Conservation (phyloP, 805 yeast species). For the Candida qinlingensis region DNA sequence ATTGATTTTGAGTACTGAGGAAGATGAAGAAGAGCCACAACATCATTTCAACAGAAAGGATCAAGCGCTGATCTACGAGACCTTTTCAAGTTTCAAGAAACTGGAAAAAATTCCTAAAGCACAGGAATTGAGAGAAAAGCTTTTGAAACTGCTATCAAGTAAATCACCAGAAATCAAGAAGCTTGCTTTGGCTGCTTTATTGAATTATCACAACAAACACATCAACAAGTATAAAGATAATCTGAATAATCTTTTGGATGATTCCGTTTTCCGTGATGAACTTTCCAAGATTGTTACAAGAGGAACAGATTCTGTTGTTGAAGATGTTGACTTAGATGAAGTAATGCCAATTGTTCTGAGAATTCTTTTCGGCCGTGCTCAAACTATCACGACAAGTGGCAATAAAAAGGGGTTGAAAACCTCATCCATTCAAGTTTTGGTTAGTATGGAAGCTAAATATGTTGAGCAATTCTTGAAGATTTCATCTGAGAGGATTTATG, state of each 20-base stretch:
- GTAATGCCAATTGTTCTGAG: slow-evolving; percentile 73
- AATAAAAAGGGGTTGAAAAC: slow-evolving; percentile 66
- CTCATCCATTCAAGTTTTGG: slow-evolving; percentile 62
- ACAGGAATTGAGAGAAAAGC: slow-evolving; percentile 46
- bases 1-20: slow-evolving; percentile 36
- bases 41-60: slow-evolving; percentile 44
- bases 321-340: slow-evolving; percentile 48
- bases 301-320: slow-evolving; percentile 48
- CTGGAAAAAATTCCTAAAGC: slow-evolving; percentile 50
- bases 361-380: slow-evolving; percentile 83
- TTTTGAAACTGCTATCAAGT: slow-evolving; percentile 56
- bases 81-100: slow-evolving; percentile 61
- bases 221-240: slow-evolving; percentile 69
- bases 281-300: slow-evolving; percentile 55
- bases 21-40: slow-evolving; percentile 16
- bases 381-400: slow-evolving; percentile 60
- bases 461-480: slow-evolving; percentile 57
- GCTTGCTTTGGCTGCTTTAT: slow-evolving; percentile 61
- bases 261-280: slow-evolving; percentile 81
- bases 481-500: slow-evolving; percentile 51
- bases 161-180: slow-evolving; percentile 60
- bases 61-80: slow-evolving; percentile 49
- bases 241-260: slow-evolving; percentile 71
- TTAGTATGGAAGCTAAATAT: slow-evolving; percentile 47
- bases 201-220: slow-evolving; percentile 55